A percentile compares a stretch with the other conserved stretches of the same genome.
Evolutionary conservation across 1,284 basidiomycete genomes (phyloP).

Genomic region (Ustilago curta): DNA sequence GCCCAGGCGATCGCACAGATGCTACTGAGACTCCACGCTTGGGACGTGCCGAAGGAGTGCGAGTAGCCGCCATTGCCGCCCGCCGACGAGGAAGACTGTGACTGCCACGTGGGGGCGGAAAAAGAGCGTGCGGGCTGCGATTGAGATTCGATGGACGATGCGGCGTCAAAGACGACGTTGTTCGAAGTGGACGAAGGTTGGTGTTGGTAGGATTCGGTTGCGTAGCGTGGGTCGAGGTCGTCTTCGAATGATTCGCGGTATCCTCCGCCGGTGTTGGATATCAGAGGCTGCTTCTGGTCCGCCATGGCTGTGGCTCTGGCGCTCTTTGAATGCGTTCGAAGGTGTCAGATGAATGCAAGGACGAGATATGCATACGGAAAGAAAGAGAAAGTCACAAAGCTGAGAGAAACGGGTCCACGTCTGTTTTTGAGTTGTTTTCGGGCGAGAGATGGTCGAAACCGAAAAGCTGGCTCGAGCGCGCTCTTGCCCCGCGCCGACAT

Average conservation of each 20-base stretch:
- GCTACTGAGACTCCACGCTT: slow-evolving; percentile 51
- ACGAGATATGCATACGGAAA: too few relatives aligned
- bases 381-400: background rate
- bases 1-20: slow-evolving; percentile 59
- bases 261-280: slow-evolving; percentile 11
- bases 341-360: background rate
- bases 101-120: slow-evolving; percentile 17
- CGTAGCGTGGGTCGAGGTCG: slow-evolving; percentile 57
- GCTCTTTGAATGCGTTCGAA: too few relatives aligned
- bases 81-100: slow-evolving; percentile 8
- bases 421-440: too few relatives aligned
- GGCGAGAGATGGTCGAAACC: too few relatives aligned
- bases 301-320: slow-evolving; percentile 18
- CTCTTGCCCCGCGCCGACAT: too few relatives aligned
- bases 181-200: slow-evolving; percentile 19
- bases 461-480: too few relatives aligned
- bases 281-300: slow-evolving; percentile 41
- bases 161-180: slow-evolving; percentile 48
- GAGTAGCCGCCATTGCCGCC: slow-evolving; percentile 15
- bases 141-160: slow-evolving; percentile 41
- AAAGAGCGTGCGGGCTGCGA: slow-evolving; percentile 10
- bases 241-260: slow-evolving; percentile 50
- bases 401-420: too few relatives aligned
- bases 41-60: slow-evolving; percentile 43
- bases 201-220: slow-evolving; percentile 58